Evolutionary conservation across 2,329 filamentous ascomycete genomes (phyloP).

Genomic region (Grosmannia clavigera): DNA sequence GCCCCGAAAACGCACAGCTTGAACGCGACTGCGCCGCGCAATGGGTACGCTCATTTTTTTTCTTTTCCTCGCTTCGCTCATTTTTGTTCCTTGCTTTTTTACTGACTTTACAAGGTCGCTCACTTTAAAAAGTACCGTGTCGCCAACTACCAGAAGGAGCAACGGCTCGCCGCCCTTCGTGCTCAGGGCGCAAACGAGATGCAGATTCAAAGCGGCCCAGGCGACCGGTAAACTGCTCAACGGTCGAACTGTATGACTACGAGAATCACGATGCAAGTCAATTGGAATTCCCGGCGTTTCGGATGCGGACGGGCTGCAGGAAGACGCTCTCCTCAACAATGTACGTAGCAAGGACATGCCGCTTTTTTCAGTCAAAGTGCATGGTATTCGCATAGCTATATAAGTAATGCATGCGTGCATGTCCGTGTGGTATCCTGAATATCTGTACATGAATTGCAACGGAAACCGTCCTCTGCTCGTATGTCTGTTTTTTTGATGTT

Average conservation of each 20-base stretch:
- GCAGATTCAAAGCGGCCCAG: constrained; percentile 15
- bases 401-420: background rate
- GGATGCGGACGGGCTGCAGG: no score
- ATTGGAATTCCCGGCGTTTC: no score
- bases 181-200: constrained; percentile 59
- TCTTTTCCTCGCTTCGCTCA: constrained; percentile 1
- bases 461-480: background rate
- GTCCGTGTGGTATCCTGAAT: background rate
- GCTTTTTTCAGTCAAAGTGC: background rate
- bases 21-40: constrained; percentile 77
- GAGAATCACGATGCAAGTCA: background rate
- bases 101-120: constrained; percentile 49
- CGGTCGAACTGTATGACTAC: background rate
- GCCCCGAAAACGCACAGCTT: constrained; percentile 41
- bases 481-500: background rate
- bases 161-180: constrained; percentile 63
- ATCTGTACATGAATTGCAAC: background rate
- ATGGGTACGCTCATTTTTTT: constrained; percentile 57
- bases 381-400: background rate
- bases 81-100: constrained; percentile 2
- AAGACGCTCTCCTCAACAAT: no score
- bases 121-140: constrained; percentile 97
- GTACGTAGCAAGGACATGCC: no score
- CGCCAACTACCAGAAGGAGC: constrained; percentile 77
- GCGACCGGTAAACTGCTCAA: background rate